Evolutionary conservation across 192 early-diverging fungal species (phyloP), one percentile per base, ranked within the genome.

Genomic region (Backusella macrospora): DNA sequence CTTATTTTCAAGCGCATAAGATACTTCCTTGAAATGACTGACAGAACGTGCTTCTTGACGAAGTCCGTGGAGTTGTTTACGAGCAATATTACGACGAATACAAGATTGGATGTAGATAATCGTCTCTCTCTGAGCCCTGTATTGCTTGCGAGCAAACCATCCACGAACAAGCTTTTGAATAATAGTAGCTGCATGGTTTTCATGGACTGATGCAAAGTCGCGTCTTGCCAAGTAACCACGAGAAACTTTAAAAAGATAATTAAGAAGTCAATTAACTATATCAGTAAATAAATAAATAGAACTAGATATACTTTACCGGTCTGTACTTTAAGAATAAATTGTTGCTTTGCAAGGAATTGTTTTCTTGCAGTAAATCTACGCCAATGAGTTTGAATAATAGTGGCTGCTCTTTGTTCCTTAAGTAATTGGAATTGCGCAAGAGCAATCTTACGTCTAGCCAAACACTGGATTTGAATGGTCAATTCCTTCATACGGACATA

Each of bases 1-100:
- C 87, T 97, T 99, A 85, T 88, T 91, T 82, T 99, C 98, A 4
- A 99, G 84, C 83, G 92, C 92, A 81, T 95, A 95, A 40, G 96
- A 96, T 39, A 92, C 89, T 73, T 99, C 94, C 85, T 98, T 95
- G 80, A 96, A 91, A 73, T 98, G 97, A 70, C 89, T 91, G 15
- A 95, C 94, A 55, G 94, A 96, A 65, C 93, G 84, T 39, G 92
- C 91, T 83, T 99, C 98, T 34, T 90, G 86, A 80, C 94, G 92
- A 72, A 93, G 82, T 43, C 77, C 75, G 59, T 86, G 84, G 63
- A 96, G 80, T 76, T 89, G 88, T 67, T 87, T 87, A 64, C 88
- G 81, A 42, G 96, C 96, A 26, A 73, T 76, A 15, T 84, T 86
- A 18, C 93, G 88, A 68, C 98, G 93, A 29, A 94, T 78, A 62